Base-by-base conservation (phyloP, 768 basidiomycete genomes). In the Tricholoma saponaceum region DNA sequence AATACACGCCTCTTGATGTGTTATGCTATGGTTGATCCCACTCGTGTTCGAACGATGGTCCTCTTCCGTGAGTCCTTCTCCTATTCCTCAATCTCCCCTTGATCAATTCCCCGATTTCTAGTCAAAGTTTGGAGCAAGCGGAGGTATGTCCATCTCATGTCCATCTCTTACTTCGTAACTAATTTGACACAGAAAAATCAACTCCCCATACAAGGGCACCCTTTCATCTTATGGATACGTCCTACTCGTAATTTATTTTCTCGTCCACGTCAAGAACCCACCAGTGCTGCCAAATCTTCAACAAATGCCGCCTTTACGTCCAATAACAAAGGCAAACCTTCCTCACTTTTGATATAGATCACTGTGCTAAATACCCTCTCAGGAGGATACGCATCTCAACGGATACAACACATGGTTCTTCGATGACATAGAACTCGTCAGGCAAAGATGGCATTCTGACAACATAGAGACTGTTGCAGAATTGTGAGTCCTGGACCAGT, bases 81-180 rank as follows among this genome's bases (percentile, higher is more conserved):
- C 52, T 51, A 61, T 51, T 32, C 50, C 46, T 58, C 33, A 10
- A 56, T 51, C 30, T 50, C 53, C 18, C 44, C 28, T 58, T 64
- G 52, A 67, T 60, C 54, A 51, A 61, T 66, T 54, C 49, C 46
- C 18, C 37, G 33, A 51, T 55, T 46, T 52, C 30, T 51, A 98
- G 95, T 99, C 67, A 99, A 99, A 80, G 94, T 99, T 20, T 99
- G 96, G 96, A 92, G 92, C 66, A 99, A 98, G 75, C 83, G 94
- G 72, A 83, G 95, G 90, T 90, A 56, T 35, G 75, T 63, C 55
- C 51, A 13, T 33, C 26, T 54, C 32, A 43, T 23, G 18, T 43
- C 50, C 12, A 16, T 54, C 28, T 58, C 52, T 25, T 41, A 13
- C 50, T 51, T 55, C 39, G 53, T 62, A 43, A 59, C 28, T 30